Conservation (phyloP, 768 basidiomycete species). For the Bullera alba region DNA sequence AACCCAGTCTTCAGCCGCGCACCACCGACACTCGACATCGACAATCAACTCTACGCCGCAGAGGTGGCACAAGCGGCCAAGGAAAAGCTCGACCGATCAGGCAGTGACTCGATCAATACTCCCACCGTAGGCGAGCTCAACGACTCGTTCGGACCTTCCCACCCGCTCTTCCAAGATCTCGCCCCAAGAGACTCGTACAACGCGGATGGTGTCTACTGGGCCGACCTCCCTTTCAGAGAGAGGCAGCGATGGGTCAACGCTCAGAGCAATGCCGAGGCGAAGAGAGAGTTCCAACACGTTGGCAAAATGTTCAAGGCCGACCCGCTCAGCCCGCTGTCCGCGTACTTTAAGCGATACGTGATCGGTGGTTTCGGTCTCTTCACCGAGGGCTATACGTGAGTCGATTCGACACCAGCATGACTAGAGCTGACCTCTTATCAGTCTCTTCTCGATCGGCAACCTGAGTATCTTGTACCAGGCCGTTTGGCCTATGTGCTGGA, state of each 20-base stretch:
- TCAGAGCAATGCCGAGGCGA: conserved; percentile 41
- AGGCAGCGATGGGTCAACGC: conserved; percentile 37
- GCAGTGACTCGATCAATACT: too few species aligned
- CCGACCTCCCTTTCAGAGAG: conserved; percentile 42
- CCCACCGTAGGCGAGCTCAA: background rate
- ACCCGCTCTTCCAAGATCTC: conserved; percentile 4
- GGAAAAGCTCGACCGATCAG: background rate
- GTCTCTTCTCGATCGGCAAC: conserved; percentile 50
- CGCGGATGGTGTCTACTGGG: conserved; percentile 13
- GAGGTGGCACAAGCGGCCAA: too few species aligned
- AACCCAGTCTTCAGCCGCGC: background rate
- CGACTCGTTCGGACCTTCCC: background rate
- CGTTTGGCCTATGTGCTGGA: conserved; percentile 47
- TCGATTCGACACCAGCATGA: background rate
- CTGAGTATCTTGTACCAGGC: conserved; percentile 42
- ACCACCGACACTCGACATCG: background rate
- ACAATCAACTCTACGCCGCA: background rate
- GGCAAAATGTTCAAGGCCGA: conserved; percentile 46
- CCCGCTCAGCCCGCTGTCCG: conserved; percentile 36
- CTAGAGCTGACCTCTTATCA: background rate
- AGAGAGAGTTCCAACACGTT: conserved; percentile 40
- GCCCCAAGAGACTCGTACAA: conserved; percentile 3
- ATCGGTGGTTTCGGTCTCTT: conserved; percentile 45
- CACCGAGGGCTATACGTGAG: conserved; percentile 43
- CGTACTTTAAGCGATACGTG: conserved; percentile 46